These are phyloP conservation scores for Pistacia integerrima DNA, from an alignment of 345 rosid species.

Conservation along the genomic window DNA sequence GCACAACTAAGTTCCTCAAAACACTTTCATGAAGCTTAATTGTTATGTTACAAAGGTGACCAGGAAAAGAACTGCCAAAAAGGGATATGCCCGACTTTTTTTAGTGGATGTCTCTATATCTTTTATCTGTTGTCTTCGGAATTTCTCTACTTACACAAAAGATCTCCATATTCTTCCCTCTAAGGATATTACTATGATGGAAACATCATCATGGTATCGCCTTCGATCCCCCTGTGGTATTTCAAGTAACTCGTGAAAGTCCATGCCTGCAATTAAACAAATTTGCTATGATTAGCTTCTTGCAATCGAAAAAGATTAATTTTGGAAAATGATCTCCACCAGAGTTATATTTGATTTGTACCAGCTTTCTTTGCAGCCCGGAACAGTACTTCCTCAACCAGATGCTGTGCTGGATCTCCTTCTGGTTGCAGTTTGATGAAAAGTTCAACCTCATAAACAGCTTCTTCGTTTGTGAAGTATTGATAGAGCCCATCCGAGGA, in stretches of 20 bases:
- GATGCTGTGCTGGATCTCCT: conserved; percentile 99
- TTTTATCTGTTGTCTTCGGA: neutral
- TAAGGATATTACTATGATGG: conserved; percentile 83
- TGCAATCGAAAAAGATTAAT: neutral
- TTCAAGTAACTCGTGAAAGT: conserved; percentile 80
- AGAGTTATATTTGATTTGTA: conserved; percentile 24
- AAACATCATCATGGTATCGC: conserved; percentile 90
- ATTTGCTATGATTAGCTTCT: neutral
- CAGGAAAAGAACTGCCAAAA: conserved; percentile 34
- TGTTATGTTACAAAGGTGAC: conserved; percentile 39
- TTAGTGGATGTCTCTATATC: conserved; percentile 26
- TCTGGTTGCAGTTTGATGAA: conserved; percentile 88
- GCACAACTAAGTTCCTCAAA: conserved; percentile 28
- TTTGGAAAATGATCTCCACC: neutral
- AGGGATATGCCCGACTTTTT: conserved; percentile 28
- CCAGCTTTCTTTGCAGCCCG: conserved; percentile 99
- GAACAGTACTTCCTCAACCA: conserved; percentile 81
- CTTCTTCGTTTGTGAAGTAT: conserved; percentile 92
- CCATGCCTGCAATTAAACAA: conserved; percentile 66
- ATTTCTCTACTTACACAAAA: conserved; percentile 61
- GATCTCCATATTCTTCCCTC: conserved; percentile 98
- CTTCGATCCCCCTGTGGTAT: conserved; percentile 94
- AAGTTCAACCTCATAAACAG: conserved; percentile 83
- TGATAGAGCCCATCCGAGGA: conserved; percentile 96
- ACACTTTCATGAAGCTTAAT: conserved; percentile 25